These are phyloP conservation scores for Lactarius tabidus DNA, from an alignment of 768 basidiomycete species.

Conservation along the genomic window DNA sequence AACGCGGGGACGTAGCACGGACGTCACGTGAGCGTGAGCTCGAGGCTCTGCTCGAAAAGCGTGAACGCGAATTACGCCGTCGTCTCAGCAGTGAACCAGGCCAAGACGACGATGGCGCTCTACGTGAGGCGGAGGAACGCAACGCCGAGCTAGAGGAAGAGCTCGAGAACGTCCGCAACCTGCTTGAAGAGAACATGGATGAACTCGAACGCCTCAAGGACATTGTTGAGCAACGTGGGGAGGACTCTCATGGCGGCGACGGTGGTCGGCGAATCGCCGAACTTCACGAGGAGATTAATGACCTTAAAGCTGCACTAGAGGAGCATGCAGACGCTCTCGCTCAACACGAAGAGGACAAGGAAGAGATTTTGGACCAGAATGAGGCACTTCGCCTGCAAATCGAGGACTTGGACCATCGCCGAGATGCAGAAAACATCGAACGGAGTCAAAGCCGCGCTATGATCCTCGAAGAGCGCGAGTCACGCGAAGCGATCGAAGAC, in stretches of 20 bases:
- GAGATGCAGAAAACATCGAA: slow-evolving; percentile 61
- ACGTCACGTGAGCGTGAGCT: slow-evolving; percentile 65
- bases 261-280: slow-evolving; percentile 49
- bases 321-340: slow-evolving; percentile 54
- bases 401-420: slow-evolving; percentile 58
- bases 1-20: slow-evolving; percentile 42
- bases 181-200: slow-evolving; percentile 79
- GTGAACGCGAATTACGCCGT: slow-evolving; percentile 63
- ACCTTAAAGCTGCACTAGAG: slow-evolving; percentile 53
- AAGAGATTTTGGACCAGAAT: slow-evolving; percentile 62
- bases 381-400: slow-evolving; percentile 61
- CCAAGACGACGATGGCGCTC: slow-evolving; percentile 47
- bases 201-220: slow-evolving; percentile 74
- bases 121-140: slow-evolving; percentile 54
- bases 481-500: slow-evolving; percentile 75
- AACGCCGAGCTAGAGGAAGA: slow-evolving; percentile 71
- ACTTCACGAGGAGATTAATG: slow-evolving; percentile 59
- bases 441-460: slow-evolving; percentile 70
- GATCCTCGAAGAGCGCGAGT: slow-evolving; percentile 66
- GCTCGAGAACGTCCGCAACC: slow-evolving; percentile 60
- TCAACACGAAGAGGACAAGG: slow-evolving; percentile 65
- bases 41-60: slow-evolving; percentile 70
- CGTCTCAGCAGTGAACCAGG: slow-evolving; percentile 36
- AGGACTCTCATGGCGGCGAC: slow-evolving; percentile 38
- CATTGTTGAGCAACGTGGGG: slow-evolving; percentile 50